phyloP scores from a whole-genome alignment of 164 flowering plant genomes.

The Vitis amurensis region DNA sequence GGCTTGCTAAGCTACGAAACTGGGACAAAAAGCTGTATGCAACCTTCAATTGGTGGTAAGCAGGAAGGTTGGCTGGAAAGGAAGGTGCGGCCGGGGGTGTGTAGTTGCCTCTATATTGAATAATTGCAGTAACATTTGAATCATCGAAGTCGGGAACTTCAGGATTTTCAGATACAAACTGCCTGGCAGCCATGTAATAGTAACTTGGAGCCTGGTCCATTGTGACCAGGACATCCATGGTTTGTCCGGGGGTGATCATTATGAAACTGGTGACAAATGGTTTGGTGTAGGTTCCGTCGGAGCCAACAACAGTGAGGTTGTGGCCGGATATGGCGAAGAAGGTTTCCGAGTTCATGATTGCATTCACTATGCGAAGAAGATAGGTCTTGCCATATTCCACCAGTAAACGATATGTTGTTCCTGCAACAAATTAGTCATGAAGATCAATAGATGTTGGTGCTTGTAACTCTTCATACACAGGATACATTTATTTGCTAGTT shows the following conservation, averaged over 20 bases:
- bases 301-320: constrained; percentile 21
- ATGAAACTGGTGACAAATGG: constrained; percentile 10
- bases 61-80: constrained; percentile 20
- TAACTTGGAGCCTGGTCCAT: constrained; percentile 10
- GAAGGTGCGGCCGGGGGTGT: neutral
- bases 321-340: constrained; percentile 25
- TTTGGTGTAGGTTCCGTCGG: constrained; percentile 17
- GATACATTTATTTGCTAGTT: neutral
- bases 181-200: constrained; percentile 21
- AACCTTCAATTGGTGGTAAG: constrained; percentile 1
- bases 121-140: constrained; percentile 31
- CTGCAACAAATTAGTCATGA: neutral
- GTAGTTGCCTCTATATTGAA: constrained; percentile 20
- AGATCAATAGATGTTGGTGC: too few relatives aligned
- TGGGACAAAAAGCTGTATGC: constrained; percentile 6
- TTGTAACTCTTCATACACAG: neutral
- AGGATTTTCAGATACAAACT: neutral
- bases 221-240: constrained; percentile 21
- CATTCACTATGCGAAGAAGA: constrained; percentile 23
- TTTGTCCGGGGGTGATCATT: constrained; percentile 29
- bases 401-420: neutral
- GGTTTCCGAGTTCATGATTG: constrained; percentile 12
- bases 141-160: constrained; percentile 11
- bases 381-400: constrained; percentile 20
- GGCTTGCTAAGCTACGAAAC: constrained; percentile 19